Evolutionary conservation across 164 flowering plant species (phyloP).

Genomic region (Aristolochia californica): DNA sequence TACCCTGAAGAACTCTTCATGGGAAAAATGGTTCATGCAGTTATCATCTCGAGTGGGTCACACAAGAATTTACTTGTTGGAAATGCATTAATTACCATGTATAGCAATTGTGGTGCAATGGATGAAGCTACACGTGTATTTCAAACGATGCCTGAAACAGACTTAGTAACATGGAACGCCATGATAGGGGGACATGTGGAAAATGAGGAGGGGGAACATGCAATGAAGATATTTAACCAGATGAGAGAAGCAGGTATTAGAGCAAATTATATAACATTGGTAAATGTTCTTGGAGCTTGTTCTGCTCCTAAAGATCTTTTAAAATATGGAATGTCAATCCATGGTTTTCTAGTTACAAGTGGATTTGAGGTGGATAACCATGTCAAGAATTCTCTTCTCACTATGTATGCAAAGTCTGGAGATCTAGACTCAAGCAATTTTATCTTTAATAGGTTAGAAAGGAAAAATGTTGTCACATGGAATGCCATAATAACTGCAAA

Average conservation of each 20-base stretch:
- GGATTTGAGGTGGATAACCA: constrained; percentile 52
- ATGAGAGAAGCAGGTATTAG: constrained; percentile 36
- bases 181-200: constrained; percentile 63
- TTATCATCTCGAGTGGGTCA: constrained; percentile 34
- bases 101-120: constrained; percentile 49
- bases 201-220: constrained; percentile 41
- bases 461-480: constrained; percentile 41
- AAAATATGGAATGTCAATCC: constrained; percentile 51
- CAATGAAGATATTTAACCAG: constrained; percentile 31
- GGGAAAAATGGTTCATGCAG: constrained; percentile 53
- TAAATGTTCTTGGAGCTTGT: constrained; percentile 52
- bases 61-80: constrained; percentile 48
- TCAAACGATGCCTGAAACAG: constrained; percentile 33
- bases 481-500: constrained; percentile 72
- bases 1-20: constrained; percentile 24
- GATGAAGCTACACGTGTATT: constrained; percentile 39
- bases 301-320: constrained; percentile 26
- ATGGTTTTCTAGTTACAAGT: constrained; percentile 32
- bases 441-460: constrained; percentile 33
- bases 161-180: constrained; percentile 68
- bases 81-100: constrained; percentile 73
- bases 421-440: constrained; percentile 40
- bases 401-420: constrained; percentile 76
- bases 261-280: constrained; percentile 55
- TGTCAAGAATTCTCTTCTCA: constrained; percentile 69